phyloP scores from a whole-genome alignment of 192 early-diverging fungal genomes.

The Backusella luteola region DNA sequence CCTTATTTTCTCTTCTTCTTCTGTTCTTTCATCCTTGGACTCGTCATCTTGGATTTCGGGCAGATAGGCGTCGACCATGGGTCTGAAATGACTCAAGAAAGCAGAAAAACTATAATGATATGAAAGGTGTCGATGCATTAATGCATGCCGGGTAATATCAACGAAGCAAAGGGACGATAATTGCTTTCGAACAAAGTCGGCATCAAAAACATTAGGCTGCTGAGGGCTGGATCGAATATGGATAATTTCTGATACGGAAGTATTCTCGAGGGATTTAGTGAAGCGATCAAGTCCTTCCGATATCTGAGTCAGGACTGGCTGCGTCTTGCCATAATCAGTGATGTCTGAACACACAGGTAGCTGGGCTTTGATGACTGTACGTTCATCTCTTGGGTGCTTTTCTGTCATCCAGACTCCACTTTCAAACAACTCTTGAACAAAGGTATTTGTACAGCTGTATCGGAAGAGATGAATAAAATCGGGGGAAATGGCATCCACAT shows the following conservation, averaged over 20 bases:
- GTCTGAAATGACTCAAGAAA: constrained; percentile 69
- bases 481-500: constrained; percentile 50
- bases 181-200: constrained; percentile 60
- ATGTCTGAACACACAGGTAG: constrained; percentile 60
- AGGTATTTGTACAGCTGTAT: constrained; percentile 57
- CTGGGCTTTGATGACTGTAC: constrained; percentile 73
- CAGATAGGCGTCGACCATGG: constrained; percentile 38
- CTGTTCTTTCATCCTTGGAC: constrained; percentile 10
- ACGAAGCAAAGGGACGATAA: constrained; percentile 61
- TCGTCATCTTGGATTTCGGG: neutral
- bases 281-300: neutral
- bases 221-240: constrained; percentile 71
- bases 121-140: constrained; percentile 55
- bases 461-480: constrained; percentile 76
- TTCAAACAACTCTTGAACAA: constrained; percentile 68
- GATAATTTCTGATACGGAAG: constrained; percentile 73
- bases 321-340: neutral
- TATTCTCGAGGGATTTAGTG: neutral
- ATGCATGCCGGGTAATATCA: constrained; percentile 59
- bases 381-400: constrained; percentile 67
- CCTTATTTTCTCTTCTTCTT: constrained; percentile 15
- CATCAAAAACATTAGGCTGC: constrained; percentile 52
- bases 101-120: constrained; percentile 63
- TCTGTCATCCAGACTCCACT: constrained; percentile 61
- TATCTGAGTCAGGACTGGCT: neutral